These are phyloP conservation scores for Alternaria solani DNA, from an alignment of 2,329 filamentous ascomycete species.

Conservation along the genomic window DNA sequence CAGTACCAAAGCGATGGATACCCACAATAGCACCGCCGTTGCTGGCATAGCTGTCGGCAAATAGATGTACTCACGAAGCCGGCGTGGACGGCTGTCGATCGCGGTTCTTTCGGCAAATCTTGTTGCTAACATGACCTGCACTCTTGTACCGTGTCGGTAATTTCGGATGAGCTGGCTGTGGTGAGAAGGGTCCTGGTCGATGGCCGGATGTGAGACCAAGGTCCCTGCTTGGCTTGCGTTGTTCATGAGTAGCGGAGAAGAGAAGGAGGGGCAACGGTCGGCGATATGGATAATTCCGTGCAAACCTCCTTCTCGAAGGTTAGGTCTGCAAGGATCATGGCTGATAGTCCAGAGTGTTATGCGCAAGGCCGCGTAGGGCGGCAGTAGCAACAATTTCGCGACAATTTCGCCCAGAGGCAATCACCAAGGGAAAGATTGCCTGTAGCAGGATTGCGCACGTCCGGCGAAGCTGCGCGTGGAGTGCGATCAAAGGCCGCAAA, in stretches of 20 bases:
- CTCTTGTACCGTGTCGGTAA: constrained; percentile 10
- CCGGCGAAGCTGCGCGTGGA: background rate
- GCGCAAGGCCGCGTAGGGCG: constrained; percentile 28
- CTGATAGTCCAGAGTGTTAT: constrained; percentile 14
- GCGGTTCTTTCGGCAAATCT: constrained; percentile 4
- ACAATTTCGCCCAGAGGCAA: constrained; percentile 6
- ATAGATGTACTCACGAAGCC: constrained; percentile 5
- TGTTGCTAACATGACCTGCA: constrained; percentile 6
- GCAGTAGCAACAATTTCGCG: constrained; percentile 4
- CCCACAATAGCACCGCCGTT: constrained; percentile 25
- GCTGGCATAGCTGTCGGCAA: constrained; percentile 12
- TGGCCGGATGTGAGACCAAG: constrained; percentile 12
- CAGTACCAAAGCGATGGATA: constrained; percentile 14
- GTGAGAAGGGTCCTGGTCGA: constrained; percentile 19
- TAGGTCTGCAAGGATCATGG: constrained; percentile 26
- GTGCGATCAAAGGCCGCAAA: constrained; percentile 5
- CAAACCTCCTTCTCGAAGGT: constrained; percentile 35
- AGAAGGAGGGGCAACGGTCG: constrained; percentile 25
- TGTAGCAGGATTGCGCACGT: constrained; percentile 3
- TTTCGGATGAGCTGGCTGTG: constrained; percentile 9
- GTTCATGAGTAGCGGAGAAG: constrained; percentile 17
- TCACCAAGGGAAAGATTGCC: constrained; percentile 8
- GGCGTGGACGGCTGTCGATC: constrained; percentile 13
- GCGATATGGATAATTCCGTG: constrained; percentile 26
- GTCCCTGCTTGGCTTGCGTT: constrained; percentile 15